Base-by-base conservation (phyloP, 2,329 filamentous ascomycete genomes). In the Lachnum nothofagi region DNA sequence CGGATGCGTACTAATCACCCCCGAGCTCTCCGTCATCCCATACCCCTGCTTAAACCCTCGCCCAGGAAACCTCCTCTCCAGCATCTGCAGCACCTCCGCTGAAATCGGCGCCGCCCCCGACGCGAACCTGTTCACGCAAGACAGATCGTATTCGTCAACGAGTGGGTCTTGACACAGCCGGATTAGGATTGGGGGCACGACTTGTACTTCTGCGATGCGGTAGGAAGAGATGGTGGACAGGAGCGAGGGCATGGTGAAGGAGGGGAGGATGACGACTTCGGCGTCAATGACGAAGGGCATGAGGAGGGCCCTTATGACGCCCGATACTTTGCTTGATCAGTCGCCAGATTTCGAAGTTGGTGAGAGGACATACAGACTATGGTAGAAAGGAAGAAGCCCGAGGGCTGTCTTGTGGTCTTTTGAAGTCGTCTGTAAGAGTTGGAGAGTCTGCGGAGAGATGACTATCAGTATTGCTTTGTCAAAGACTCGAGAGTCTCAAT, bases 181-280 rank as follows among this genome's bases (percentile, higher is more conserved):
- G 5, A 91, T 78, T 0, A 89, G 71, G 47, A 94, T 83, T 0
- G 88, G 87, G 4, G 89, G 89, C 2, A 91, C 88, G 3, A 84
- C 70, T 7, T 75, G 71, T 23, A 91, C 68, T 52, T 76, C 73
- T 4, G 82, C 86, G 60, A 95, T 83, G 29, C 78, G 76, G 67
- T 80, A 88, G 43, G 72, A 76, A 63, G 86, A 72, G 22, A 89
- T 76, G 60, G 84, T 76, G 25, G 70, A 58, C 8, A 83, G 73
- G 74, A 83, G 79, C 19, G 65, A 62, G 29, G 74, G 68, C 73
- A 84, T 80, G n/a, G 74, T 80, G 66, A 86, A 87, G 5, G 72
- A 64, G 0, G 80, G 78, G 1, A 85, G 71, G 73, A 86, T 82
- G 61, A 80, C 74, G 24, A 85, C 80, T 57, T 83, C 75, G n/a